A percentile compares a stretch with the other conserved stretches of the same genome.
Evolutionary conservation across 2,329 filamentous ascomycete genomes (phyloP).

Genomic region (Neobulgaria alba): DNA sequence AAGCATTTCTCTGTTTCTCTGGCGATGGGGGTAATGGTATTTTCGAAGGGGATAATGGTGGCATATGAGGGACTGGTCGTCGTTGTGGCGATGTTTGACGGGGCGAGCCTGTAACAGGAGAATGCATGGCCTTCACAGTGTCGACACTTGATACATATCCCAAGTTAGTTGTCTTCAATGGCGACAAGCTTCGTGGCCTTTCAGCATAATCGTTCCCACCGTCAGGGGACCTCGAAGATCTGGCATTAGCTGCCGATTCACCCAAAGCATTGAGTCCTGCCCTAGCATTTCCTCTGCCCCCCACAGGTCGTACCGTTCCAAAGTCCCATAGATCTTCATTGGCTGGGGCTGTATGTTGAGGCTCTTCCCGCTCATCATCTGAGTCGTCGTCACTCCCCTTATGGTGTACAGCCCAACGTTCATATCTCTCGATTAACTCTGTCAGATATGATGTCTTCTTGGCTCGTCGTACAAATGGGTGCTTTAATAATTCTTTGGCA

Average conservation of each 20-base stretch:
- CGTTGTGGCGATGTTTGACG: slow-evolving; percentile 53
- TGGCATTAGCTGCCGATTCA: slow-evolving; percentile 70
- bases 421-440: slow-evolving; percentile 86
- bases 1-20: slow-evolving; percentile 34
- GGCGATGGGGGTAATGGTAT: slow-evolving; percentile 53
- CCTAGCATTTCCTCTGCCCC: slow-evolving; percentile 51
- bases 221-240: slow-evolving; percentile 47
- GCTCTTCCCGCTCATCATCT: slow-evolving; percentile 41
- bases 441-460: slow-evolving; percentile 97
- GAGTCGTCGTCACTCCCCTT: slow-evolving; percentile 63
- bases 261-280: slow-evolving; percentile 65
- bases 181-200: slow-evolving; percentile 40
- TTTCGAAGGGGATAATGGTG: slow-evolving; percentile 44
- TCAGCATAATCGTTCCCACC: slow-evolving; percentile 43
- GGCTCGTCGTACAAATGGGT: slow-evolving; percentile 81
- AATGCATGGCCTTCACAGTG: slow-evolving; percentile 44
- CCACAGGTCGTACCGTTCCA: slow-evolving; percentile 82
- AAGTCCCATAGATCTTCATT: slow-evolving; percentile 97
- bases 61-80: slow-evolving; percentile 38
- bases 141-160: slow-evolving; percentile 32
- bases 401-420: slow-evolving; percentile 76
- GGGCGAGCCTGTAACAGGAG: slow-evolving; percentile 38
- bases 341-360: slow-evolving; percentile 37
- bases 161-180: slow-evolving; percentile 40
- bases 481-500: slow-evolving; percentile 77